A percentile compares a stretch with the other conserved stretches of the same genome.
Evolutionary conservation across 2,329 filamentous ascomycete species (phyloP).

Genomic region (Chaetomiaceae sp.): DNA sequence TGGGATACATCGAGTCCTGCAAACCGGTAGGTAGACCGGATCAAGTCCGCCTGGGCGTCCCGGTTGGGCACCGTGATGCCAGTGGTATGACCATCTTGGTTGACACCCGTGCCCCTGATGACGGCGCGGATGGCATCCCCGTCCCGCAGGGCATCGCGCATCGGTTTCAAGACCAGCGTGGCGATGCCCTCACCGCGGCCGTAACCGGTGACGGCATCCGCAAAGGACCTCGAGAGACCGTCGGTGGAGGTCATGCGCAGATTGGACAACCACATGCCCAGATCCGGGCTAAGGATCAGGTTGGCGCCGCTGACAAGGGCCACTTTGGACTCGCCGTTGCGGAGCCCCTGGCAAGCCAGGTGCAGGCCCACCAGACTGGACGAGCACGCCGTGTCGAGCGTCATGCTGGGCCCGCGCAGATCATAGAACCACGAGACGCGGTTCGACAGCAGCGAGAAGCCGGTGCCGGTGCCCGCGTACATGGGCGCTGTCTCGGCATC

Average conservation of each 20-base stretch:
- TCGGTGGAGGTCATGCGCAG: background rate
- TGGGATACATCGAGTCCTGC: background rate
- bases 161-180: background rate
- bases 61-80: background rate
- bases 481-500: background rate
- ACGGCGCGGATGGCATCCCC: background rate
- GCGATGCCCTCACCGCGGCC: background rate
- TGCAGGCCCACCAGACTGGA: background rate
- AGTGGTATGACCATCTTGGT: background rate
- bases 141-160: background rate
- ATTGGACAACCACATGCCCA: background rate
- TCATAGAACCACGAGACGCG: background rate
- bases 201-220: background rate
- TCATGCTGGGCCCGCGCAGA: background rate
- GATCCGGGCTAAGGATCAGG: background rate
- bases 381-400: background rate
- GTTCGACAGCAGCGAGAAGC: background rate
- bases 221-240: background rate
- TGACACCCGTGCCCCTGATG: background rate
- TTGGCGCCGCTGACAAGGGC: background rate
- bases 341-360: background rate
- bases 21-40: background rate
- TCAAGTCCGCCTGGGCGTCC: background rate
- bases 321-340: background rate
- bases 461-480: background rate